Percentiles rank a stretch among this genome's conserved stretches.
Conservation (phyloP, 2,329 filamentous ascomycete genomes). For the Mollisia scopiformis region DNA sequence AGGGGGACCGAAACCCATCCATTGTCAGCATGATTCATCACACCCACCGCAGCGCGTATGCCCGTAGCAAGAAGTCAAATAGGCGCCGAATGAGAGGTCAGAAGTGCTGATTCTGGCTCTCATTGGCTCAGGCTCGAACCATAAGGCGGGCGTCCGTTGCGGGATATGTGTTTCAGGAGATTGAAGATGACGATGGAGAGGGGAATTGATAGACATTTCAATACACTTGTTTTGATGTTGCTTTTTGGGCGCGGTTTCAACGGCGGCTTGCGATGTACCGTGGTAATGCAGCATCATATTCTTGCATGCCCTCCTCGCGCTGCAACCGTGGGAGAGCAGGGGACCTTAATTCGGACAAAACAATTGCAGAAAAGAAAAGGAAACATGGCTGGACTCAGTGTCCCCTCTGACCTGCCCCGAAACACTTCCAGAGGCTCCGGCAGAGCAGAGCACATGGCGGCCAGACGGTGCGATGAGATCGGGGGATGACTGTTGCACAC, state of each 20-base stretch:
- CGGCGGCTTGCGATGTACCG: neutral
- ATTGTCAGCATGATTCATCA: slow-evolving; percentile 18
- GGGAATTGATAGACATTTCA: neutral
- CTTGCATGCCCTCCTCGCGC: neutral
- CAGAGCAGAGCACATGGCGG: slow-evolving; percentile 15
- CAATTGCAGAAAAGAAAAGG: neutral
- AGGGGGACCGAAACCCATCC: slow-evolving; percentile 29
- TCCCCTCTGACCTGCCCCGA: neutral
- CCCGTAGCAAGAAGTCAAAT: slow-evolving; percentile 11
- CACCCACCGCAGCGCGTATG: slow-evolving; percentile 27
- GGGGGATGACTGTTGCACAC: too few species aligned
- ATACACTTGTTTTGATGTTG: neutral
- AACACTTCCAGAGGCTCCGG: slow-evolving; percentile 4
- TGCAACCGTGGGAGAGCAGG: neutral
- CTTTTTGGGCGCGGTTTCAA: neutral
- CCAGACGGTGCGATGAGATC: slow-evolving; percentile 8
- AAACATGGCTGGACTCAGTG: neutral
- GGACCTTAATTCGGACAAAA: neutral
- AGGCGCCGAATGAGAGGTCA: slow-evolving; percentile 25
- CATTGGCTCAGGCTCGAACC: slow-evolving; percentile 18
- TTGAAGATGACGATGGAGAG: slow-evolving; percentile 6
- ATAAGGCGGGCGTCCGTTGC: neutral
- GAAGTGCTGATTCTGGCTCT: slow-evolving; percentile 15
- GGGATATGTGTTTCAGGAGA: slow-evolving; percentile 2
- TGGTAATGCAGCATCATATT: neutral